Evolutionary conservation across 495 filamentous ascomycete genomes (phyloP), one percentile per base, ranked within the genome.

Genomic region (Aspergillus incahuasiensis): DNA sequence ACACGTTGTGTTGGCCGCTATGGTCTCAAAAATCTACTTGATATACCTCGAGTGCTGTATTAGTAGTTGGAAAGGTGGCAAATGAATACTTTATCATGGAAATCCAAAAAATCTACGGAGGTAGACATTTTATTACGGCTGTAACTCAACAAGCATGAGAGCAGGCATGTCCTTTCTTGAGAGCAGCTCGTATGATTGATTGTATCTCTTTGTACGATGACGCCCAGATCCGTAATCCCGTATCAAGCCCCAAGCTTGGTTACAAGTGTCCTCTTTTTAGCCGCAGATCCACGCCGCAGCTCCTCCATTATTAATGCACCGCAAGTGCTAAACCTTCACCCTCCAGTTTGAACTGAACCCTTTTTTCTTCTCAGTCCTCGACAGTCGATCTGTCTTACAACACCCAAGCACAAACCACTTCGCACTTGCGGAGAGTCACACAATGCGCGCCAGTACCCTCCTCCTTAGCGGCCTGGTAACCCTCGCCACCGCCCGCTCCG

Each of bases 371-470:
- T 35, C 12, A 25, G 21, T 19, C 32, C 41, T 30, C 25, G 19
- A 28, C 46, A 30, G 19, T 38, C 25, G 34, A 46, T 42, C 35
- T 47, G 24, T 47, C 40, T 34, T 47, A 18, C 46, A 45, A 15
- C 0, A 13, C 1, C 41, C 38, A 18, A 53, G 19, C 24, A 51
- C 40, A 50, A 4, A 25, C 7, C 6, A 41, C 40, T 21, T 18
- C 12, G 3, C 44, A 9, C 18, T 11, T 11, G 32, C 32, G 32
- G 12, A 15, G 32, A 35, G 2, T 7, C 9, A 49, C 41, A 81
- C 80, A 77, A 71, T 69, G 70, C 74, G 75, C 47, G 64, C 80
- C 56, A 76, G 67, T 70, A 68, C 69, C 59, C 56, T 79, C 48
- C 67, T 78, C 53, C 63, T 76, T 55, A 71, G 74, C 63, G 59